Percentiles rank a stretch among this genome's conserved stretches.
Conservation (phyloP, 192 early-diverging fungal species). For the Coemansia nantahalensis region DNA sequence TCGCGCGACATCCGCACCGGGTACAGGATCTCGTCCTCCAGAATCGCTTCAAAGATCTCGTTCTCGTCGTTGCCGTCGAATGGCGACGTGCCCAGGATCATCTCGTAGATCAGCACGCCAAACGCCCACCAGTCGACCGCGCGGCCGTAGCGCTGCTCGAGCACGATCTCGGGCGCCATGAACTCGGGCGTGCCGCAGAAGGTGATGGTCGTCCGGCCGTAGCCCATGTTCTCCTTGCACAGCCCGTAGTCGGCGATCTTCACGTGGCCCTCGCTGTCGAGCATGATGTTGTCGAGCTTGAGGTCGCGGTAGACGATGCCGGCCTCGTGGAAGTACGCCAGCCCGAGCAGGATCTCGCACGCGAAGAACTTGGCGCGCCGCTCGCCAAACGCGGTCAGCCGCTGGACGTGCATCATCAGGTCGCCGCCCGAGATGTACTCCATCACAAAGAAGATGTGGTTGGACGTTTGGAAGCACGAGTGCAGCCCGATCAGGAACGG, state of each 20-base stretch:
- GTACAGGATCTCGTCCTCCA: constrained; percentile 94
- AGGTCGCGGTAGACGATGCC: constrained; percentile 96
- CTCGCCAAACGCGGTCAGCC: constrained; percentile 83
- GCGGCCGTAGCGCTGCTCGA: constrained; percentile 92
- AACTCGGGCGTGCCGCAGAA: constrained; percentile 99
- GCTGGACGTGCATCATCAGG: constrained; percentile 98
- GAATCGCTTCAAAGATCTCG: constrained; percentile 97
- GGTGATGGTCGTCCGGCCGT: constrained; percentile 84
- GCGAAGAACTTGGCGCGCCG: constrained; percentile 95
- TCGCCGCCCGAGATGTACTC: constrained; percentile 98
- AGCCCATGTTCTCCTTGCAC: constrained; percentile 95
- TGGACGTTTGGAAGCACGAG: constrained; percentile 95
- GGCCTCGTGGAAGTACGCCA: constrained; percentile 95
- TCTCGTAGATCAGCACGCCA: constrained; percentile 82
- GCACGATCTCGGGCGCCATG: constrained; percentile 97
- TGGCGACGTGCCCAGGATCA: constrained; percentile 89
- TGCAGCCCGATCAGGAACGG: constrained; percentile 97
- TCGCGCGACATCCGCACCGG: constrained; percentile 92
- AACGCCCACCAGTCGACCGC: constrained; percentile 99
- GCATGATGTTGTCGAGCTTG: constrained; percentile 95
- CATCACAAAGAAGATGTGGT: constrained; percentile 97
- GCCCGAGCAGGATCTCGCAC: constrained; percentile 88
- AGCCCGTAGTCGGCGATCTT: constrained; percentile 99
- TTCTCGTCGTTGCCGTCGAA: constrained; percentile 97
- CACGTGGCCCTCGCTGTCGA: constrained; percentile 90